Percentiles rank a stretch among this genome's conserved stretches.
Conservation (phyloP, 345 rosid species). For the Euphorbia tirucalli region DNA sequence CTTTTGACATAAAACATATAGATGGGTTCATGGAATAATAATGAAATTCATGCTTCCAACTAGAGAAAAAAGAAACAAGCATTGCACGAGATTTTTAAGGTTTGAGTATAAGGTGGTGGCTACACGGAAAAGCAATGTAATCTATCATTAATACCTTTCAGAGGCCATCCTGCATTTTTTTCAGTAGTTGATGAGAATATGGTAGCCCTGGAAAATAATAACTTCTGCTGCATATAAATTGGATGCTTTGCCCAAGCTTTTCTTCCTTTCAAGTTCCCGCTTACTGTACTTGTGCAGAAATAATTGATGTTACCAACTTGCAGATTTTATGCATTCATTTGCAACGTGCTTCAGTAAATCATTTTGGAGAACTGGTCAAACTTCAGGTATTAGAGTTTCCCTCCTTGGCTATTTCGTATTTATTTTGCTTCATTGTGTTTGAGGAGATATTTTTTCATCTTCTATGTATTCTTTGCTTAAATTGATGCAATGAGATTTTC, state of each 20-base stretch:
- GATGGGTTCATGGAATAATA: not conserved
- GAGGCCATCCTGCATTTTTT: not conserved
- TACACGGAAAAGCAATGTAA: not conserved
- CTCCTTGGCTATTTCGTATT: not conserved
- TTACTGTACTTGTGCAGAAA: not conserved
- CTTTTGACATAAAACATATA: not conserved
- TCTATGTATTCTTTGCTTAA: not conserved
- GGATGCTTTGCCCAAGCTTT: not conserved
- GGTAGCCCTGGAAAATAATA: not conserved
- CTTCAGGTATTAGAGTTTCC: conserved; percentile 47
- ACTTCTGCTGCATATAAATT: not conserved
- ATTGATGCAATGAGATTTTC: conserved; percentile 6
- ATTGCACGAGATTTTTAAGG: not conserved
- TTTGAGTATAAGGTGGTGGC: not conserved
- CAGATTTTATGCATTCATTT: conserved; percentile 89
- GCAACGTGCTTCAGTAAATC: conserved; percentile 62
- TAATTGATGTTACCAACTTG: conserved; percentile 14
- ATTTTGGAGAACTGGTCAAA: conserved; percentile 63
- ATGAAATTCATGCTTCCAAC: not conserved
- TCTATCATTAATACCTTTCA: not conserved
- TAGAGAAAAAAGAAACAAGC: not conserved
- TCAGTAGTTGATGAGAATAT: not conserved
- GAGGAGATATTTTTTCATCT: not conserved
- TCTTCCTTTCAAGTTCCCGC: not conserved
- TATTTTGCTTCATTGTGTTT: not conserved